Evolutionary conservation across 495 filamentous ascomycete genomes (phyloP), one percentile per base, ranked within the genome.

Genomic region (Penicillium canescens): DNA sequence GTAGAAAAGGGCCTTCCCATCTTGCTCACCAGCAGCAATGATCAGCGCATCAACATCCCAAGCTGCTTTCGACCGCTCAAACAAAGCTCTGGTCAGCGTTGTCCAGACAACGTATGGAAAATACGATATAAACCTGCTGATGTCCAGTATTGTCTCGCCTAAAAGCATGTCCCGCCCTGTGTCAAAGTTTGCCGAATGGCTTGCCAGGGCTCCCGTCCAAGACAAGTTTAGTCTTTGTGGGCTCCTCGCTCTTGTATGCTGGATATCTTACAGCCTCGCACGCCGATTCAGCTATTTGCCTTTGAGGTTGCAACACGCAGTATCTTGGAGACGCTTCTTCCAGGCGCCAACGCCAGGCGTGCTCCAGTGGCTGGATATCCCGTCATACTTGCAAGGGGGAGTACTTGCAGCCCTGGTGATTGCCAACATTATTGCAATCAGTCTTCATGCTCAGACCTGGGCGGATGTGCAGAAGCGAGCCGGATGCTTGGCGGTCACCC

Each of bases 401-500:
- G 20, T 52, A 23, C 8, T 52, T 11, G 40, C 31, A 11, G 40
- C 49, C 18, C 18, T 42, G 12, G 16, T 52, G 40, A 43, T 44
- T 26, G 16, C 49, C 12, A 52, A 52, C 20, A 26, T 43, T 12
- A 37, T 52, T 43, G 28, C 40, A 23, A 2, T 44, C 31, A 44
- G 31, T 40, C 4, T 52, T 37, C 40, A 36, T 43, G 12, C 16
- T 28, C 40, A 18, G 16, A 7, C 24, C 11, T 52, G 26, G 39
- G 49, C 49, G 28, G 49, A 44, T 23, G 40, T 52, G 49, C 49
- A 52, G 18, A 18, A 18, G 18, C 18, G 18, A 18, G 18, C 18
- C 18, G 18, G 18, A 18, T 18, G 18, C 18, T 37, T 52, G 39
- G 49, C 28, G 34, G 49, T 52, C 36, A 52, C 31, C 14, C 28